Evolutionary conservation across 805 yeast genomes (phyloP).

Genomic region (Jamesozyma gamospora): DNA sequence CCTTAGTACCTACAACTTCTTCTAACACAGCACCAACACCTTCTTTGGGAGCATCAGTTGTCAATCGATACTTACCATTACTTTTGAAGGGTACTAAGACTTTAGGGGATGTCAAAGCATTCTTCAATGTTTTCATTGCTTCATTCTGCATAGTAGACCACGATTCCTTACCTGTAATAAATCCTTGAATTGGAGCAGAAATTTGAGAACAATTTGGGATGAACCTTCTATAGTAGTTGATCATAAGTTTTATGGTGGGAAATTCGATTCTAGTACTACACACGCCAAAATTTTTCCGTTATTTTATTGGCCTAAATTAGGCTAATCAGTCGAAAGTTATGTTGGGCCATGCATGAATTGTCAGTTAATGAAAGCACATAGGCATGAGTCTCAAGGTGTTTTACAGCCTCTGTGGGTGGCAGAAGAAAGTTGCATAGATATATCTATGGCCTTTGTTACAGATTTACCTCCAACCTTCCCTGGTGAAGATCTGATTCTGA

Average conservation of each 20-base stretch:
- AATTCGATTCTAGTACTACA: constrained; percentile 8
- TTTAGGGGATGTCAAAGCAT: not conserved
- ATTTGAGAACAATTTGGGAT: too few species aligned
- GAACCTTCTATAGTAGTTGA: constrained; percentile 7
- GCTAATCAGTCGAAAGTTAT: not conserved
- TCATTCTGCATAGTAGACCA: too few species aligned
- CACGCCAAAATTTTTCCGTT: constrained; percentile 2
- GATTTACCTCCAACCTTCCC: constrained; percentile 6
- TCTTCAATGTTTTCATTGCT: too few species aligned
- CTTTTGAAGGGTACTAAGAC: constrained; percentile 3
- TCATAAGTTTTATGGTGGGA: constrained; percentile 6
- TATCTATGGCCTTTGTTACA: constrained; percentile 11
- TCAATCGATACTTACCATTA: constrained; percentile 2
- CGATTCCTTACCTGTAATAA: too few species aligned
- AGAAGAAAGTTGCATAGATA: constrained; percentile 11
- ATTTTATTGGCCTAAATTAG: constrained; percentile 6
- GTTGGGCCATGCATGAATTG: constrained; percentile 4
- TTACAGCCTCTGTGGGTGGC: constrained; percentile 7
- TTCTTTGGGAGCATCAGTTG: constrained; percentile 9
- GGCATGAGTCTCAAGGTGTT: constrained; percentile 5
- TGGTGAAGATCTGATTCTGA: constrained; percentile 6
- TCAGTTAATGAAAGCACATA: constrained; percentile 3
- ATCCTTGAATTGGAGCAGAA: too few species aligned
- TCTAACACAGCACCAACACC: constrained; percentile 13
- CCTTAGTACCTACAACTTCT: constrained; percentile 5